Conservation (phyloP, 768 basidiomycete species). For the Rhodocollybia butyracea region DNA sequence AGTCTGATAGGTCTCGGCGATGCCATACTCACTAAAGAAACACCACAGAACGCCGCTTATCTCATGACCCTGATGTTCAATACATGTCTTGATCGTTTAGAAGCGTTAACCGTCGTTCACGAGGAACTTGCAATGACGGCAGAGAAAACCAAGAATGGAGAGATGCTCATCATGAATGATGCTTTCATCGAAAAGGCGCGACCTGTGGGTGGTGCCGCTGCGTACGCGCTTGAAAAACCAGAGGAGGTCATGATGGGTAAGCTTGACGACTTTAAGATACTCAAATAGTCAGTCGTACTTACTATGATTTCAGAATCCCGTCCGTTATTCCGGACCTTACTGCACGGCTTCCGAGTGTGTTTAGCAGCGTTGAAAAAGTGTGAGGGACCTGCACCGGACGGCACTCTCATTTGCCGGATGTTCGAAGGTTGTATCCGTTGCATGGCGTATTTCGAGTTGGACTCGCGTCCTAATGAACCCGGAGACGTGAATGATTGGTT, state of each 20-base stretch:
- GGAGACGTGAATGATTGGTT: slow-evolving; percentile 87
- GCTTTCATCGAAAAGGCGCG: slow-evolving; percentile 80
- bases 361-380: slow-evolving; percentile 75
- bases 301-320: slow-evolving; percentile 63
- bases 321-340: slow-evolving; percentile 79
- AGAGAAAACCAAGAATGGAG: slow-evolving; percentile 47
- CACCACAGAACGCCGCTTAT: slow-evolving; percentile 60
- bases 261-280: slow-evolving; percentile 18
- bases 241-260: slow-evolving; percentile 80
- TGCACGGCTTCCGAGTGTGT: slow-evolving; percentile 84
- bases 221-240: slow-evolving; percentile 76
- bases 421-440: slow-evolving; percentile 84
- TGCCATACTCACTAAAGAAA: slow-evolving; percentile 72
- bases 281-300: neutral
- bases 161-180: slow-evolving; percentile 41
- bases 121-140: slow-evolving; percentile 48
- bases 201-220: slow-evolving; percentile 74
- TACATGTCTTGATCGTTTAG: slow-evolving; percentile 80
- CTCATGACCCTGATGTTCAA: slow-evolving; percentile 78
- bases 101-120: slow-evolving; percentile 68
- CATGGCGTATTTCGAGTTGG: slow-evolving; percentile 74
- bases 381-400: slow-evolving; percentile 77
- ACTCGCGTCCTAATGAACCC: slow-evolving; percentile 55
- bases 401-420: slow-evolving; percentile 80
- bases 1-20: slow-evolving; percentile 90